Conservation (phyloP, 495 filamentous ascomycete genomes). For the Aspergillus cristatus region DNA sequence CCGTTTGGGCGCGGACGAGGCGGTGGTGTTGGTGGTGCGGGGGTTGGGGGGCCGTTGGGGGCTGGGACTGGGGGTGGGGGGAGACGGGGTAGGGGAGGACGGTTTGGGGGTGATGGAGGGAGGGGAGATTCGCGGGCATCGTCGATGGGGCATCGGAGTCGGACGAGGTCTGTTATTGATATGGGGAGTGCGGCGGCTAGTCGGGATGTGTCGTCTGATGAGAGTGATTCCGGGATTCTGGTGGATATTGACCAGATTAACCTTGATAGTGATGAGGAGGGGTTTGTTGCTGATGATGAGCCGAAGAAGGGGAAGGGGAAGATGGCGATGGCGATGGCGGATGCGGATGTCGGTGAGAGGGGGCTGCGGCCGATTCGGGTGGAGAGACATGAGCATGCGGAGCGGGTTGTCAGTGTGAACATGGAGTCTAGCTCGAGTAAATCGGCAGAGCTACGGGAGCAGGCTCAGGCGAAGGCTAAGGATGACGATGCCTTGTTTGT, state of each 20-base stretch:
- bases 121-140: slow-evolving; percentile 16
- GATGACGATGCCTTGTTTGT: slow-evolving; percentile 23
- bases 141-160: slow-evolving; percentile 18
- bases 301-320: slow-evolving; percentile 32
- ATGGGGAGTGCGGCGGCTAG: slow-evolving; percentile 12
- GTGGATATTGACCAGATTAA: slow-evolving; percentile 45
- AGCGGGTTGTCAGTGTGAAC: slow-evolving; percentile 39
- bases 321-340: slow-evolving; percentile 13
- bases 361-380: slow-evolving; percentile 40
- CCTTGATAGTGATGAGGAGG: slow-evolving; percentile 33
- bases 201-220: slow-evolving; percentile 33
- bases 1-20: slow-evolving; percentile 24
- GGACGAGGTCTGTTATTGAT: slow-evolving; percentile 14
- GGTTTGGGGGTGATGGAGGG: slow-evolving; percentile 1
- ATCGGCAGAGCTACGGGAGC: slow-evolving; percentile 30
- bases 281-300: slow-evolving; percentile 10
- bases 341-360: slow-evolving; percentile 9
- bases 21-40: slow-evolving; percentile 20
- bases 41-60: slow-evolving; percentile 20
- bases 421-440: slow-evolving; percentile 42
- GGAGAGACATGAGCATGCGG: slow-evolving; percentile 42
- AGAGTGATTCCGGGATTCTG: slow-evolving; percentile 28
- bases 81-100: slow-evolving; percentile 20
- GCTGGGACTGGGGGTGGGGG: slow-evolving; percentile 9
- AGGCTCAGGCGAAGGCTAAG: slow-evolving; percentile 24